Conservation (phyloP, 2,329 filamentous ascomycete species). For the Botrytis sinoallii region DNA sequence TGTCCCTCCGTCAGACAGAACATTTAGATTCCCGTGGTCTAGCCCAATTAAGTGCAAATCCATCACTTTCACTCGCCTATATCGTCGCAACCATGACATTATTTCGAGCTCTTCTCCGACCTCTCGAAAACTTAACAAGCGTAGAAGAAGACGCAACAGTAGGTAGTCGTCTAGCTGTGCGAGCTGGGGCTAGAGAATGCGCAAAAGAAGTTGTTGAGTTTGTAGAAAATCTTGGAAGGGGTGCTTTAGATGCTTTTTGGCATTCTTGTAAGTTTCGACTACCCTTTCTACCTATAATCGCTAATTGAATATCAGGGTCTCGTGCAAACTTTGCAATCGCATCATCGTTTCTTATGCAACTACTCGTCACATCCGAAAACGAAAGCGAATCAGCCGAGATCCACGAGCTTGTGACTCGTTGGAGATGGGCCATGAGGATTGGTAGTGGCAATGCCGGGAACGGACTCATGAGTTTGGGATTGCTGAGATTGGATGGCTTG, state of each 20-base stretch:
- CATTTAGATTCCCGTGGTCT: constrained; percentile 29
- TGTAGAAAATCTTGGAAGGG: constrained; percentile 34
- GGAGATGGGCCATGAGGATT: constrained; percentile 36
- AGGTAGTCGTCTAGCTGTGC: constrained; percentile 29
- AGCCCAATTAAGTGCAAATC: constrained; percentile 34
- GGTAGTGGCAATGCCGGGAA: constrained; percentile 30
- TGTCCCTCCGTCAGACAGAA: constrained; percentile 29
- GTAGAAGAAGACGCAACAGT: constrained; percentile 32
- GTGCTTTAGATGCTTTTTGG: constrained; percentile 36
- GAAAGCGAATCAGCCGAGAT: constrained; percentile 34
- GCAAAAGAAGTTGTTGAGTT: constrained; percentile 38
- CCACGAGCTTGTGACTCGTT: constrained; percentile 32
- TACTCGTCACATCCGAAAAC: constrained; percentile 32
- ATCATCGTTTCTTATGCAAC: constrained; percentile 37
- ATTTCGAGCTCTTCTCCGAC: constrained; percentile 38
- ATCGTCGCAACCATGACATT: constrained; percentile 40
- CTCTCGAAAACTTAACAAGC: constrained; percentile 33
- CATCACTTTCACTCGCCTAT: constrained; percentile 37
- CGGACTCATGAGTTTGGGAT: constrained; percentile 34
- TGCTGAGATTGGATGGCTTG: constrained; percentile 35
- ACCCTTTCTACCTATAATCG: background rate
- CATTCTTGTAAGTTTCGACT: constrained; percentile 33
- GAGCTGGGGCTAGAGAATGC: constrained; percentile 35
- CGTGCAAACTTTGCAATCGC: constrained; percentile 38
- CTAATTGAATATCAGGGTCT: constrained; percentile 30